phyloP scores from a whole-genome alignment of 768 basidiomycete species.

The Suillus alpinus region DNA sequence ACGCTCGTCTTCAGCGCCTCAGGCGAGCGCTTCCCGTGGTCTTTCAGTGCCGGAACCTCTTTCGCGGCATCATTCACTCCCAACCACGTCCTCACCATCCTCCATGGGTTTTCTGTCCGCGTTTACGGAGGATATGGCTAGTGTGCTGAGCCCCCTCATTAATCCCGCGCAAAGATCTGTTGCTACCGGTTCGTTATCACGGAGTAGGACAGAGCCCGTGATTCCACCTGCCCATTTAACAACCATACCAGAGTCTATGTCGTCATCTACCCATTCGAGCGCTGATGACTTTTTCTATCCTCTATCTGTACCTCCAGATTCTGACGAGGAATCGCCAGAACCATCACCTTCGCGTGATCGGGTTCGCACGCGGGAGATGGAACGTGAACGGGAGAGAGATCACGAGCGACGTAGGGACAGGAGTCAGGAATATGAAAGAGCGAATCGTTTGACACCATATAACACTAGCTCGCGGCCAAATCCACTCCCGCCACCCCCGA shows the following conservation, averaged over 20 bases:
- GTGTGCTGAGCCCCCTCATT: conserved; percentile 16
- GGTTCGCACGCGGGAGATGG: not conserved
- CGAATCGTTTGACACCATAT: not conserved
- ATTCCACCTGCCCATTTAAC: conserved; percentile 16
- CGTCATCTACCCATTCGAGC: conserved; percentile 19
- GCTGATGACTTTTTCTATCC: conserved; percentile 26
- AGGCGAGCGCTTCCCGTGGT: conserved; percentile 15
- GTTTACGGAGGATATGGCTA: conserved; percentile 27
- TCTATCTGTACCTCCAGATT: conserved; percentile 14
- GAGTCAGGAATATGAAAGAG: not conserved
- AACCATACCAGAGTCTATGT: conserved; percentile 25
- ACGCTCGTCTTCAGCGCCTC: conserved; percentile 22
- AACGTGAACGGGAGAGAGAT: conserved; percentile 3
- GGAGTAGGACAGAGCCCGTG: conserved; percentile 30
- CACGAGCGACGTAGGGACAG: not conserved
- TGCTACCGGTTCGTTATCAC: conserved; percentile 11
- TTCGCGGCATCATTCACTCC: conserved; percentile 24
- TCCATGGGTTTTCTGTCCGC: conserved; percentile 18
- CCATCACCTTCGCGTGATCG: conserved; percentile 23
- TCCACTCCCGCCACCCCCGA: conserved; percentile 28
- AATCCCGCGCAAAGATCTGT: conserved; percentile 17
- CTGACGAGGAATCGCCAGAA: conserved; percentile 12
- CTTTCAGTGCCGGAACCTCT: conserved; percentile 19
- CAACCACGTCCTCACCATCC: conserved; percentile 18
- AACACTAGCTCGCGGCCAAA: conserved; percentile 10